phyloP scores from a whole-genome alignment of 345 rosid species.

The Populus euphratica region DNA sequence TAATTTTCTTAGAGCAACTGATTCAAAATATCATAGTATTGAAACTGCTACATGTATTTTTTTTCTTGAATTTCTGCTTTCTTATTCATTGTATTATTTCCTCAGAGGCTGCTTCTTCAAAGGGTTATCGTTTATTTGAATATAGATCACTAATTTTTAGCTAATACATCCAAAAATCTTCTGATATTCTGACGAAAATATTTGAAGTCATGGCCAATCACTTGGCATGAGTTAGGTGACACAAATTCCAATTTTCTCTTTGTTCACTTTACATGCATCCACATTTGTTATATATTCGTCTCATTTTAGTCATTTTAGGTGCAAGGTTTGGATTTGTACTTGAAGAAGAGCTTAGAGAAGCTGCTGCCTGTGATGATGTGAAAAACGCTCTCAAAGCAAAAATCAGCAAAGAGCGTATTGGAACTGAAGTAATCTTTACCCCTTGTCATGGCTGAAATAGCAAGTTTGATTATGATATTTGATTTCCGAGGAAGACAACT shows the following conservation, averaged over 20 bases:
- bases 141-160: neutral
- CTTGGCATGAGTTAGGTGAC: neutral
- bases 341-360: slow-evolving; percentile 68
- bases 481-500: slow-evolving; percentile 3
- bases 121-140: neutral
- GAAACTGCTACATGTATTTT: neutral
- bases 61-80: neutral
- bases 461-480: slow-evolving; percentile 10
- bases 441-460: slow-evolving; percentile 1
- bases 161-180: too few relatives aligned
- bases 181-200: too few relatives aligned
- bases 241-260: neutral
- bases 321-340: slow-evolving; percentile 76
- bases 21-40: neutral
- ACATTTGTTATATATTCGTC: neutral
- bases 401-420: slow-evolving; percentile 89
- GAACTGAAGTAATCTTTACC: slow-evolving; percentile 63
- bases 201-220: too few relatives aligned
- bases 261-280: neutral
- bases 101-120: neutral
- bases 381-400: slow-evolving; percentile 77
- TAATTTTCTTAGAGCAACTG: neutral
- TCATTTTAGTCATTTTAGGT: slow-evolving; percentile 48
- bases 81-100: neutral
- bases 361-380: slow-evolving; percentile 75